Conservation (phyloP, 208 protist species). For the Trypanosoma boissoni region DNA sequence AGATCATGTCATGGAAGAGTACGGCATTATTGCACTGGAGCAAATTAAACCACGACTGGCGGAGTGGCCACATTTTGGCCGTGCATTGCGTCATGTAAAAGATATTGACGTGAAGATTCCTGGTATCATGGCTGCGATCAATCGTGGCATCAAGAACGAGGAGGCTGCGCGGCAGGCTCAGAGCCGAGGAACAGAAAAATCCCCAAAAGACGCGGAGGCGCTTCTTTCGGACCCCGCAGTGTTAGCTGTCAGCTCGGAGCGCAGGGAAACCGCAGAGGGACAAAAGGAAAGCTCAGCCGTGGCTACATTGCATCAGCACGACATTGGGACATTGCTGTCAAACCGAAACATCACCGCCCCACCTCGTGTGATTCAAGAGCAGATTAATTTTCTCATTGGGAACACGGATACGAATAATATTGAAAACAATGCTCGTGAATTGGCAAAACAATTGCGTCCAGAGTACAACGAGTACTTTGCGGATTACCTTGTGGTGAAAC, state of each 20-base stretch:
- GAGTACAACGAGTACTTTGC: slow-evolving; percentile 93
- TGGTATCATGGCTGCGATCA: slow-evolving; percentile 86
- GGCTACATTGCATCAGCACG: slow-evolving; percentile 79
- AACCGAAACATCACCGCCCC: slow-evolving; percentile 73
- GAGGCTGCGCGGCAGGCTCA: slow-evolving; percentile 36
- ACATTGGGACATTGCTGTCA: slow-evolving; percentile 81
- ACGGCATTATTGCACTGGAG: slow-evolving; percentile 94
- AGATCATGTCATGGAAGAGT: slow-evolving; percentile 93
- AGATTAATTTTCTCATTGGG: slow-evolving; percentile 91
- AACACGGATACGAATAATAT: slow-evolving; percentile 88
- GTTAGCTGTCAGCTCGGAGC: slow-evolving; percentile 32
- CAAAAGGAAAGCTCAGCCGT: slow-evolving; percentile 33
- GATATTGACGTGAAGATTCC: slow-evolving; percentile 87
- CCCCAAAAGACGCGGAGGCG: slow-evolving; percentile 29
- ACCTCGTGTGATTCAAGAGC: slow-evolving; percentile 85
- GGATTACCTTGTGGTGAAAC: slow-evolving; percentile 98
- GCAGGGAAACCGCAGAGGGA: slow-evolving; percentile 26
- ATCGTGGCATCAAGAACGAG: slow-evolving; percentile 78
- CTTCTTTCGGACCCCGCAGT: slow-evolving; percentile 73
- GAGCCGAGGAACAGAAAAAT: slow-evolving; percentile 19
- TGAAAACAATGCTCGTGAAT: slow-evolving; percentile 76
- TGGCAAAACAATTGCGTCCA: slow-evolving; percentile 72
- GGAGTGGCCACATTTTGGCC: slow-evolving; percentile 96
- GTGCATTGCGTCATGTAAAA: slow-evolving; percentile 74
- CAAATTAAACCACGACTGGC: slow-evolving; percentile 92